Base-by-base conservation (phyloP, 768 basidiomycete genomes). In the Lactarius quietus region DNA sequence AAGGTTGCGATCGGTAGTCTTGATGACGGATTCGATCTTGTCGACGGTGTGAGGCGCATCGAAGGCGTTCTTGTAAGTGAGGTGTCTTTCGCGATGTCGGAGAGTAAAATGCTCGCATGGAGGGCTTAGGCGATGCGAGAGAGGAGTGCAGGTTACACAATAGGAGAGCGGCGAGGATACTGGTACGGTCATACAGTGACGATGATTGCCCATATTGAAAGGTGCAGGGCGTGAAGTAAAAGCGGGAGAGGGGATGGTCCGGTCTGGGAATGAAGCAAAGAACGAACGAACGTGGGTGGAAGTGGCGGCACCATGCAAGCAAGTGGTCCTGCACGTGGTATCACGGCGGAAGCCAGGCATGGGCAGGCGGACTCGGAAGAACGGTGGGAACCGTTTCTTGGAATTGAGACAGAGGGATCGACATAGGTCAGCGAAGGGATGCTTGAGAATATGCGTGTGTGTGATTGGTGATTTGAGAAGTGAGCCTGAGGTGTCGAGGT, bases 41-140 rank as follows among this genome's bases (percentile, higher is more conserved):
- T 95, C 93, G 43, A 99, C 96, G 1, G 97, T 97, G 72, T 96
- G 94, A 29, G 95, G 88, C 6, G 97, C 97, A 74, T 98, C 95
- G 71, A 99, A 99, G 1, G 94, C 86, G 71, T 95, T 93, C 72
- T 92, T 94, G 79, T 98, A 99, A 6, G 92, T 93, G 69, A 99
- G 83, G 93, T 95, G 73, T 99, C 95, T 76, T 98, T 99, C 75
- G 89, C 77, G 59, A 90, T 84, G 77, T 98, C 95, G 12, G 84
- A 73, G 53, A 93, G 78, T 17, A 79, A 71, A 71, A 98, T 86
- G 54, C 93, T 88, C 64, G 90, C 85, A 57, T 87, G 89, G 79
- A 99, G 97, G 4, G 93, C 93, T 68, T 93, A 91, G 2, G 95
- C 95, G 14, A 99, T 95, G 64, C 90, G 89, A 26, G 95, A 98